phyloP scores from a whole-genome alignment of 23 red algal genomes.

The Gracilaria gracilis region DNA sequence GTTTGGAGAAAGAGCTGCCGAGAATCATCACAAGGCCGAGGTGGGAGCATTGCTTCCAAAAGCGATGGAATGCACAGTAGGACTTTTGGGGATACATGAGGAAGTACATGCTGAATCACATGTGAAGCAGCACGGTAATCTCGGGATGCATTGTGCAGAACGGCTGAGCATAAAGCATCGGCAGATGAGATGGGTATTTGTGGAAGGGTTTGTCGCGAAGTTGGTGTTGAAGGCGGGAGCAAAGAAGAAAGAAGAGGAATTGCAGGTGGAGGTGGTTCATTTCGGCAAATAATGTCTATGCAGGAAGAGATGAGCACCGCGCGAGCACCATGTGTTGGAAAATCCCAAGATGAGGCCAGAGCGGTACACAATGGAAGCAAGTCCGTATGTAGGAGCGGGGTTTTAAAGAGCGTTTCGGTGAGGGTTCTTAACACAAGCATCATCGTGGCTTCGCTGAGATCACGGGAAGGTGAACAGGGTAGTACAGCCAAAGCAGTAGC shows the following conservation, averaged over 20 bases:
- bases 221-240: background rate
- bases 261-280: background rate
- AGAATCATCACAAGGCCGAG: background rate
- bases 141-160: background rate
- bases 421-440: slow-evolving; percentile 1
- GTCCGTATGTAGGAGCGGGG: background rate
- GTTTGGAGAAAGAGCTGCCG: background rate
- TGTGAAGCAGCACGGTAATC: background rate
- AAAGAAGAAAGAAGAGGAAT: slow-evolving; percentile 6
- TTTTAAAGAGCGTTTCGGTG: slow-evolving; percentile 4
- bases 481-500: slow-evolving; percentile 1
- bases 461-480: background rate
- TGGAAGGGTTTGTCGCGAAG: background rate
- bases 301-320: slow-evolving; percentile 14
- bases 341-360: background rate
- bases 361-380: background rate
- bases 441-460: background rate
- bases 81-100: background rate
- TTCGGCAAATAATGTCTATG: background rate
- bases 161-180: slow-evolving; percentile 8
- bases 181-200: background rate
- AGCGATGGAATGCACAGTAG: background rate
- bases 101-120: background rate
- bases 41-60: slow-evolving; percentile 8
- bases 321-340: slow-evolving; percentile 1